phyloP scores from a whole-genome alignment of 2,329 filamentous ascomycete genomes.

The Microdochium nivale region DNA sequence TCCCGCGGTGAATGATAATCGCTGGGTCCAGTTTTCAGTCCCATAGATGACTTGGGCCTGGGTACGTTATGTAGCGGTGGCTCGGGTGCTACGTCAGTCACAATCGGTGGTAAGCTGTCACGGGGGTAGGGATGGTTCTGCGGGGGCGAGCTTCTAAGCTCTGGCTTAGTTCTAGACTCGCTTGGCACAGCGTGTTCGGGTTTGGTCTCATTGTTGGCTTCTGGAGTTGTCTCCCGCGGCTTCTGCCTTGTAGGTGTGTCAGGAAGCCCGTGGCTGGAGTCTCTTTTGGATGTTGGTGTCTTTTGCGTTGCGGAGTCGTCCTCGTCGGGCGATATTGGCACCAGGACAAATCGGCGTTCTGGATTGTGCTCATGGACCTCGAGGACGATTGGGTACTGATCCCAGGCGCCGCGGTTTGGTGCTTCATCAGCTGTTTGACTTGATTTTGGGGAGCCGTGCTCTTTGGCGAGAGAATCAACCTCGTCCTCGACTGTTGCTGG shows the following conservation, averaged over 20 bases:
- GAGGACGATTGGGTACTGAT: constrained; percentile 60
- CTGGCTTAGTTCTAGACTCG: constrained; percentile 10
- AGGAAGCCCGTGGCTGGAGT: no score
- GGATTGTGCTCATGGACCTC: constrained; percentile 35
- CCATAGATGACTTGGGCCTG: constrained; percentile 15
- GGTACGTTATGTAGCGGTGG: constrained; percentile 9
- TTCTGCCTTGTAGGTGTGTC: no score
- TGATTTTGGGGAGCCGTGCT: constrained; percentile 15
- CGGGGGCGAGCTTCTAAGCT: not conserved
- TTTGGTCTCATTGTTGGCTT: not conserved
- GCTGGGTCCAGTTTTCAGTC: constrained; percentile 16
- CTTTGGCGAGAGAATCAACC: constrained; percentile 11
- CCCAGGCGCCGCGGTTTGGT: constrained; percentile 52
- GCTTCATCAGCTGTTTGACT: constrained; percentile 42
- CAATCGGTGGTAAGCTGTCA: constrained; percentile 19
- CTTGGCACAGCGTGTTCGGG: not conserved
- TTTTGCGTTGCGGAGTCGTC: no score
- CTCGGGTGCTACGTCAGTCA: constrained; percentile 12
- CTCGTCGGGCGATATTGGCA: no score
- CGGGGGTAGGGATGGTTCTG: constrained; percentile 4
- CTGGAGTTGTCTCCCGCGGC: no score
- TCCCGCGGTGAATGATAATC: constrained; percentile 23
- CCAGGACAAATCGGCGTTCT: no score
- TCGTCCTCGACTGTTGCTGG: constrained; percentile 3
- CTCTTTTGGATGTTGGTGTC: no score